Percentiles rank a stretch among this genome's conserved stretches.
Conservation (phyloP, 2,329 filamentous ascomycete genomes). For the Parastagonospora avenae region DNA sequence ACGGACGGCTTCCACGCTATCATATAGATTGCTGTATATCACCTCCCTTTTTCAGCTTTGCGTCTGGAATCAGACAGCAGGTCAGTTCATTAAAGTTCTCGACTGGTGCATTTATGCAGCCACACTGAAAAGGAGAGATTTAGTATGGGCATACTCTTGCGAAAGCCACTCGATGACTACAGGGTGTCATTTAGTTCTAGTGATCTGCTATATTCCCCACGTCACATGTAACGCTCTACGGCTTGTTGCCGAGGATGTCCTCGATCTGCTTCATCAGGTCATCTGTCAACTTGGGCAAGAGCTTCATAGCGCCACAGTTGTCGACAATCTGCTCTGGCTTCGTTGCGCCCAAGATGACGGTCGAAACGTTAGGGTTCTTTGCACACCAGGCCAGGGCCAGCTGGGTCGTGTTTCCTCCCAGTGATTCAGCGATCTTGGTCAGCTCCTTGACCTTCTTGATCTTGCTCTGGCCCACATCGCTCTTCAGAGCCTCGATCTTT, state of each 20-base stretch:
- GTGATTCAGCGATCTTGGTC: constrained; percentile 56
- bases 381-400: constrained; percentile 65
- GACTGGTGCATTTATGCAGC: no score
- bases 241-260: constrained; percentile 47
- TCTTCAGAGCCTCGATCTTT: constrained; percentile 58
- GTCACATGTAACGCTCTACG: constrained; percentile 19
- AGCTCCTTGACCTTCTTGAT: constrained; percentile 64
- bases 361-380: constrained; percentile 63
- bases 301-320: constrained; percentile 54
- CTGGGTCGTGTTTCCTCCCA: constrained; percentile 55
- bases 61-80: no score
- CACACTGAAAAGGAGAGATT: no score
- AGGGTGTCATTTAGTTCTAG: no score
- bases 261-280: constrained; percentile 50
- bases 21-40: no score
- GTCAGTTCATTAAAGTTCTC: no score
- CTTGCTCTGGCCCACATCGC: constrained; percentile 57
- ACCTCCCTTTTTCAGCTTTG: no score
- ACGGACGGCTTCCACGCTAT: no score
- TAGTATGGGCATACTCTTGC: no score
- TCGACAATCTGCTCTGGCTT: constrained; percentile 57
- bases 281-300: constrained; percentile 47
- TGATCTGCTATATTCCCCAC: no score
- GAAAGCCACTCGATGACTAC: no score
- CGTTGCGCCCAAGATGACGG: constrained; percentile 61